Base-by-base conservation (phyloP, 345 rosid genomes). In the Brassica incana region DNA sequence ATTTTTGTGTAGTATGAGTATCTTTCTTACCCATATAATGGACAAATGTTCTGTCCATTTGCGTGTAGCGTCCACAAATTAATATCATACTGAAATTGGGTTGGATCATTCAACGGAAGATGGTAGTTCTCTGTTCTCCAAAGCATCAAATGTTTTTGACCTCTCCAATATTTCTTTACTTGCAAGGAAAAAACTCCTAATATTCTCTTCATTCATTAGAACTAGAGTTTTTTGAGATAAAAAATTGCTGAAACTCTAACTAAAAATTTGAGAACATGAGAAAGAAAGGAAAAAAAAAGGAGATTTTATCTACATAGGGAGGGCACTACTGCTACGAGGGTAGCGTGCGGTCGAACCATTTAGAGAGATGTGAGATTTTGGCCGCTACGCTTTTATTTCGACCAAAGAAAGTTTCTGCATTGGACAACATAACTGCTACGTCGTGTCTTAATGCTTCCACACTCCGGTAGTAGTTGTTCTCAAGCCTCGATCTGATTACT, bases 361-460 rank as follows among this genome's bases (percentile, higher is more conserved):
- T 88, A 27, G 97, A 86, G 30, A 91, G 85, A 48, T 85, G 85
- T 40, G 69, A 80, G 32, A 96, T 83, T 86, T 90, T 96, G 12
- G 67, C 62, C 3, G 84, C 79, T 30, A 86, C 70, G 65, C 87
- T 95, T 58, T 84, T 83, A 20, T 88, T 88, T 82, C 85, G 91
- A 50, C 72, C 88, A 60, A 88, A 88, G 80, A 82, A 87, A 8
- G 92, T 77, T 66, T 89, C 92, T 23, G 97, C 95, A 73, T 91
- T 91, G 8, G 81, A 75, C 27, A 93, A 66, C 97, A 90, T 86
- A 8, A 93, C 90, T 59, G 73, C 15, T 60, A 95, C 64, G 76
- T 95, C 99, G 56, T 93, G 98, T 78, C 87, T 81, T 86, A 88
- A 67, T 12, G 96, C 96, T 66, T 89, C 96, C 77, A 91, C 27